Conservation (phyloP, 768 basidiomycete genomes). For the Suillus ampliporus region DNA sequence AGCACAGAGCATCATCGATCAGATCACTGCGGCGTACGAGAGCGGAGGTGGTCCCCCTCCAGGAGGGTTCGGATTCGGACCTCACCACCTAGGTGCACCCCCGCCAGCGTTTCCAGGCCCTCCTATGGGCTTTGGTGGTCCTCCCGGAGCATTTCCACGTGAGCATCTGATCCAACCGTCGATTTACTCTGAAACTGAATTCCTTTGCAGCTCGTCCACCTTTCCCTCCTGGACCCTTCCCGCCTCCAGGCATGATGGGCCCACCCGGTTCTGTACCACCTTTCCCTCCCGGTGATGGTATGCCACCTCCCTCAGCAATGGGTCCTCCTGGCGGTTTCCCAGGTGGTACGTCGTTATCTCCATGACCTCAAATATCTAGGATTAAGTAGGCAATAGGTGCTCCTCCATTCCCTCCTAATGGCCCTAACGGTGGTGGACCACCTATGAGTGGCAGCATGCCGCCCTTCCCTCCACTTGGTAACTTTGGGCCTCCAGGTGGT, state of each 20-base stretch:
- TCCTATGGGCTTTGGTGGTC: constrained; percentile 59
- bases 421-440: constrained; percentile 29
- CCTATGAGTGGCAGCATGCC: constrained; percentile 37
- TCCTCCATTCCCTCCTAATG: constrained; percentile 60
- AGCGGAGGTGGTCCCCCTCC: constrained; percentile 84
- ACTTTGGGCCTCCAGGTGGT: constrained; percentile 46
- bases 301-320: constrained; percentile 23
- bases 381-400: constrained; percentile 31
- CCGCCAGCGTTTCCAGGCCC: constrained; percentile 58
- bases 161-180: constrained; percentile 9
- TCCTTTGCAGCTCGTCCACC: constrained; percentile 61
- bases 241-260: constrained; percentile 53
- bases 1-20: constrained; percentile 97
- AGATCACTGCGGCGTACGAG: constrained; percentile 95
- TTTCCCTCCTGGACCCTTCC: constrained; percentile 65
- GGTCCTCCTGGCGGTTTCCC: constrained; percentile 55
- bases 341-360: constrained; percentile 45
- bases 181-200: constrained; percentile 12
- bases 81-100: constrained; percentile 73
- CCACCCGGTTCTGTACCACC: constrained; percentile 70
- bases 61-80: constrained; percentile 86
- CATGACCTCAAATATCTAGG: not conserved
- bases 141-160: constrained; percentile 37
- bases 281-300: constrained; percentile 63
- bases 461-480: constrained; percentile 38